Evolutionary conservation across 768 basidiomycete genomes (phyloP), one percentile per base, ranked within the genome.

Genomic region (Mycena vitilis): DNA sequence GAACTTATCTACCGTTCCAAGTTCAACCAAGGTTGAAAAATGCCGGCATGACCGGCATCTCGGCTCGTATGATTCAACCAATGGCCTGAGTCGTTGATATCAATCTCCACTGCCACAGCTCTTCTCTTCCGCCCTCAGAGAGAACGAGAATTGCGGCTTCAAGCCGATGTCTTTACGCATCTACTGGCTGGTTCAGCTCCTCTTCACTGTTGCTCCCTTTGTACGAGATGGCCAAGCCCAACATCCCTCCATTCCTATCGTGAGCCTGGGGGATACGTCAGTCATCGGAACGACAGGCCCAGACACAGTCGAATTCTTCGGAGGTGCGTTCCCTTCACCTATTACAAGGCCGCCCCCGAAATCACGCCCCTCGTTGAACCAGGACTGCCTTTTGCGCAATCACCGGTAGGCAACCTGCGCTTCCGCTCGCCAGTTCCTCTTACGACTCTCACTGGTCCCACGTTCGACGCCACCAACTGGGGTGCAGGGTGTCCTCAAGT

Each of bases 401-500:
- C 77, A 38, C 80, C 79, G 18, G 34, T 77, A 1, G 75, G 75
- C 3, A 37, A 67, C 5, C 68, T 79, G 45, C 78, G 81, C 9
- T 74, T 81, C 45, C 71, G 73, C 37, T 73, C 75, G 4, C 80
- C 81, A 16, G 72, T 73, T 2, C 68, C 71, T 7, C 74, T 76
- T 44, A 64, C 71, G 23, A 55, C 71, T 22, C 71, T 73, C 38
- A 66, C 74, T 53, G 71, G 66, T 12, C 59, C 23, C 11, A 66
- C 72, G 18, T 81, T 80, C 57, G 70, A 78, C 44, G 80, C 79
- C 5, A 73, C 72, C 12, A 63, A 73, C 45, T 79, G 75, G 60
- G 78, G 79, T 11, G 48, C 61, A 18, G 73, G 70, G 30, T 78
- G 81, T 9, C 60, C 60, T 36, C 60, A 61, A 37, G 38, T 51